These are phyloP conservation scores for Pythium angustatum DNA, from an alignment of 352 stramenopile genomes.

Conservation along the genomic window DNA sequence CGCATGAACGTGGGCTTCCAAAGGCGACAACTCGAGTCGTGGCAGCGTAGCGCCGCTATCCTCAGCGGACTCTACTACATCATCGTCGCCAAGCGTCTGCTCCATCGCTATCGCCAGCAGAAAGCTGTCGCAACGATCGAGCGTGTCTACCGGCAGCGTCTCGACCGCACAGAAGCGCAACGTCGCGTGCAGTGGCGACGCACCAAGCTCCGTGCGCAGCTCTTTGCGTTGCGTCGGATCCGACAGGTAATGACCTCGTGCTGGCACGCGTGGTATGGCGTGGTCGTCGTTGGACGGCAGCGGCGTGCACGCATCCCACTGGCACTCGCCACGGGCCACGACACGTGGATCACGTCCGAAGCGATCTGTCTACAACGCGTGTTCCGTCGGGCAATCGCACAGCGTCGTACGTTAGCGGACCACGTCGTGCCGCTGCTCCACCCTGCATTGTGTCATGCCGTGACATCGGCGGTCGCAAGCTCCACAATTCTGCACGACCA, in stretches of 20 bases:
- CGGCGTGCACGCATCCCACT: constrained; percentile 4
- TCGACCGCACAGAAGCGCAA: constrained; percentile 25
- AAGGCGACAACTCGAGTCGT: constrained; percentile 24
- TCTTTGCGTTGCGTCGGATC: constrained; percentile 3
- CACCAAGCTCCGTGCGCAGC: constrained; percentile 31
- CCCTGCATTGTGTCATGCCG: background rate
- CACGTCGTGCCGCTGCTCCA: constrained; percentile 17
- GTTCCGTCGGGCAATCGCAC: constrained; percentile 3
- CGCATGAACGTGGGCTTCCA: constrained; percentile 41
- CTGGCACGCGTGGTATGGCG: constrained; percentile 11
- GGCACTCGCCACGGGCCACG: constrained; percentile 17
- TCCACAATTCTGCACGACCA: background rate
- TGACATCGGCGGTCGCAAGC: background rate
- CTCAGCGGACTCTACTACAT: constrained; percentile 41
- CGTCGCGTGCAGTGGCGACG: constrained; percentile 10
- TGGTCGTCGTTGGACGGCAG: background rate
- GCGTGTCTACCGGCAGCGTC: constrained; percentile 26
- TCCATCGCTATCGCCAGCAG: constrained; percentile 25
- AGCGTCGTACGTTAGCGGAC: constrained; percentile 1
- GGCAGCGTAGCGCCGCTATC: constrained; percentile 24
- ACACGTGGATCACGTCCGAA: constrained; percentile 23
- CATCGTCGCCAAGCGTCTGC: constrained; percentile 30
- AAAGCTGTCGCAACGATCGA: constrained; percentile 34
- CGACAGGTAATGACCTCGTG: background rate
- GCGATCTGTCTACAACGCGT: constrained; percentile 17